These are phyloP conservation scores for Claviceps sp. DNA, from an alignment of 2,329 filamentous ascomycete species.

Conservation along the genomic window DNA sequence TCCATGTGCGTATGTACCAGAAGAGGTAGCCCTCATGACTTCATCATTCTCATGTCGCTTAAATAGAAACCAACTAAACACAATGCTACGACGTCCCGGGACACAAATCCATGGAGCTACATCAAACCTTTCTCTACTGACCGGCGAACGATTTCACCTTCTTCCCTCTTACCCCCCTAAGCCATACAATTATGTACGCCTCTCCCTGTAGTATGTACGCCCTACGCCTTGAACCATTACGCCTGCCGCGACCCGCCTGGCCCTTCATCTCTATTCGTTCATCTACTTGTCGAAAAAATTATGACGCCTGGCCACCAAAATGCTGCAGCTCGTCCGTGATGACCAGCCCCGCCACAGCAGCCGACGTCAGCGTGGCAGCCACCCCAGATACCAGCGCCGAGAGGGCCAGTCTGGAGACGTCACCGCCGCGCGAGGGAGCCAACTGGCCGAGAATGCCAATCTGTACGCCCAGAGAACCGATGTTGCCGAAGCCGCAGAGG, in stretches of 20 bases:
- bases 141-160: background rate
- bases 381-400: slow-evolving; percentile 69
- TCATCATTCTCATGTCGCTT: too few species aligned
- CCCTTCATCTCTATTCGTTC: background rate
- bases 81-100: too few species aligned
- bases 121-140: too few species aligned
- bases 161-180: background rate
- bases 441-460: slow-evolving; percentile 79
- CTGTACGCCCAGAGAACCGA: slow-evolving; percentile 77
- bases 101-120: too few species aligned
- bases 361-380: slow-evolving; percentile 65
- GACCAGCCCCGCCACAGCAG: slow-evolving; percentile 64
- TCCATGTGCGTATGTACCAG: too few species aligned
- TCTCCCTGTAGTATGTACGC: background rate
- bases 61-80: too few species aligned
- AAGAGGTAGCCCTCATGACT: too few species aligned
- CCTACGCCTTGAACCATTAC: too few species aligned
- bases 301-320: background rate
- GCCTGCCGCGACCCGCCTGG: background rate
- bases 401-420: slow-evolving; percentile 62
- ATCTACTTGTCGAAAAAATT: background rate
- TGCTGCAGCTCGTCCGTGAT: slow-evolving; percentile 34
- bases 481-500: slow-evolving; percentile 73
- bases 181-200: background rate
- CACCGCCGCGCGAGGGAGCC: slow-evolving; percentile 57